Evolutionary conservation across 2,329 filamentous ascomycete genomes (phyloP).

Genomic region (Monilinia aucupariae): DNA sequence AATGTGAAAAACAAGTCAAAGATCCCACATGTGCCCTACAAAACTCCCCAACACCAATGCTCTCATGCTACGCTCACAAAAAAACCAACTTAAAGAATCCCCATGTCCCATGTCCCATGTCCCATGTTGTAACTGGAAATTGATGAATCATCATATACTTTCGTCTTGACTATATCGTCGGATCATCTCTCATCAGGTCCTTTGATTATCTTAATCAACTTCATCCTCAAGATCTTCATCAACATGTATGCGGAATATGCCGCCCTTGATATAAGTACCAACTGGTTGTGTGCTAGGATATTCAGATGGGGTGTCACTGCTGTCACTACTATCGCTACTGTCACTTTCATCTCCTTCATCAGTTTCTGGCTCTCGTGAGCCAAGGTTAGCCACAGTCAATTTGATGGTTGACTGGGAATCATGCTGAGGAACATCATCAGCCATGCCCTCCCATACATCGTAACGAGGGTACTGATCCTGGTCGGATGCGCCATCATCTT

Average conservation of each 20-base stretch:
- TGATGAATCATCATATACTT: neutral
- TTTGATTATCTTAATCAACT: neutral
- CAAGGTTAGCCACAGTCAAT: neutral
- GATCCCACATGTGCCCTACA: neutral
- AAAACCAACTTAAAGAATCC: neutral
- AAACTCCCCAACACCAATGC: neutral
- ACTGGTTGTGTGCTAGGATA: slow-evolving; percentile 17
- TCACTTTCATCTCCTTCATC: slow-evolving; percentile 16
- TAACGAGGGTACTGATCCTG: slow-evolving; percentile 2
- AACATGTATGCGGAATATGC: slow-evolving; percentile 13
- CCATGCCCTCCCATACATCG: slow-evolving; percentile 19
- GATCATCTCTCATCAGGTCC: neutral
- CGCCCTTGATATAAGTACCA: neutral
- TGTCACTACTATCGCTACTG: slow-evolving; percentile 12
- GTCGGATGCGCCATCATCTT: neutral
- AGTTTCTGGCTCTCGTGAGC: neutral
- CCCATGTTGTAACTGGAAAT: neutral
- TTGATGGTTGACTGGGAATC: slow-evolving; percentile 1
- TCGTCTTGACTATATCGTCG: neutral
- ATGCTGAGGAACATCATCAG: slow-evolving; percentile 10
- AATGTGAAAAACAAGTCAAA: neutral
- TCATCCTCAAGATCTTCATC: slow-evolving; percentile 19
- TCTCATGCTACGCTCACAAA: neutral
- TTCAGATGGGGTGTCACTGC: slow-evolving; percentile 16
- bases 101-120: no score